A percentile compares a stretch with the other conserved stretches of the same genome.
Conservation (phyloP, 352 stramenopile genomes). For the Phytophthora litchii region DNA sequence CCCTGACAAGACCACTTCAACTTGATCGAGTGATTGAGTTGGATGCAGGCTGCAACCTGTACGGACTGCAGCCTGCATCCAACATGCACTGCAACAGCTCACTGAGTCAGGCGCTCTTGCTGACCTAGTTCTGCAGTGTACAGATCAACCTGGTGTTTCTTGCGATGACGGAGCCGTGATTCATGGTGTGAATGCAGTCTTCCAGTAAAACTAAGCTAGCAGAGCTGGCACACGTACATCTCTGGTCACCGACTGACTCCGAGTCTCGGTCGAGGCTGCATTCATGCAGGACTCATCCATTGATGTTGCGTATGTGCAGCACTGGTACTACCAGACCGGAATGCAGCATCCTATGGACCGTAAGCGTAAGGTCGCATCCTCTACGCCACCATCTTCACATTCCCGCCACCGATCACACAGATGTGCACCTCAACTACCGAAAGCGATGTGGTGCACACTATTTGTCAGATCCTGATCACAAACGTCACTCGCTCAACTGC, state of each 20-base stretch:
- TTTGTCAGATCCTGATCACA: conserved; percentile 14
- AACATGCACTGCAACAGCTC: too few species aligned
- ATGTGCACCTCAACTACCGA: conserved; percentile 33
- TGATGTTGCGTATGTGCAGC: conserved; percentile 3
- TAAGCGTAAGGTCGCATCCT: background rate
- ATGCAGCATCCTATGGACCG: too few species aligned
- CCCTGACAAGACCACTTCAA: too few species aligned
- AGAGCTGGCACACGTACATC: conserved; percentile 3
- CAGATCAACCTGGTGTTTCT: background rate
- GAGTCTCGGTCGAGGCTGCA: background rate
- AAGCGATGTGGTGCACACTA: conserved; percentile 23
- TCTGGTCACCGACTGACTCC: conserved; percentile 3
- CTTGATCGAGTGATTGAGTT: too few species aligned
- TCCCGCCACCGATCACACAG: conserved; percentile 1
- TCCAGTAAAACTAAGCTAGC: too few species aligned
- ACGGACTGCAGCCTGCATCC: too few species aligned
- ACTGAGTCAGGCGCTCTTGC: too few species aligned
- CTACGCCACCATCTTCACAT: conserved; percentile 25
- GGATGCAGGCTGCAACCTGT: too few species aligned
- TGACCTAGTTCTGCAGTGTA: background rate
- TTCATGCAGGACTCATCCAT: conserved; percentile 8
- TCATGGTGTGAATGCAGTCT: too few species aligned
- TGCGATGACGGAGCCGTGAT: too few species aligned
- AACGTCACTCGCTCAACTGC: conserved; percentile 30
- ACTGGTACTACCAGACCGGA: too few species aligned